phyloP scores from a whole-genome alignment of 768 basidiomycete genomes.

The Hemileccinum rubropunctum region DNA sequence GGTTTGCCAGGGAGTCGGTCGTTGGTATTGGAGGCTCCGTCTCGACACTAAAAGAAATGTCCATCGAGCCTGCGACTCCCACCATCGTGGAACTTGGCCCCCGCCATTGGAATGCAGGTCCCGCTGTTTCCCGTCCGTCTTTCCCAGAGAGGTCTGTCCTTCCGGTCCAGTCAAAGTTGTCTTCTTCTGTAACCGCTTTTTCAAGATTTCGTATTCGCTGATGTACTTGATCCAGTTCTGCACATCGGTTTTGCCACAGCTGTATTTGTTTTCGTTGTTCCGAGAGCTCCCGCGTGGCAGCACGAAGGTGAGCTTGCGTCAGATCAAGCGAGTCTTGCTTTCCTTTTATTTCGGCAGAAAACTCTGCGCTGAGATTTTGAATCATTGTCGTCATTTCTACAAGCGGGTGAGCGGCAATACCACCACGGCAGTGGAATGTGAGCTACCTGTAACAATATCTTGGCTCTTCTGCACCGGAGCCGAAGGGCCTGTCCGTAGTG shows the following conservation, averaged over 20 bases:
- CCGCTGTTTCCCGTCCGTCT: slow-evolving; percentile 34
- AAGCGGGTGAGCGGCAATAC: slow-evolving; percentile 8
- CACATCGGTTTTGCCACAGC: slow-evolving; percentile 66
- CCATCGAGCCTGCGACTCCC: slow-evolving; percentile 61
- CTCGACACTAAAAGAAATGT: slow-evolving; percentile 61
- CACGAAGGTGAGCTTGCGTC: slow-evolving; percentile 82
- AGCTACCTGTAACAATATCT: slow-evolving; percentile 74
- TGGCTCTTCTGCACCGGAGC: slow-evolving; percentile 84
- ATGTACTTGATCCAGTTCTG: slow-evolving; percentile 75
- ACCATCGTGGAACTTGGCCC: slow-evolving; percentile 66
- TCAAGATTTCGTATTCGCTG: slow-evolving; percentile 85
- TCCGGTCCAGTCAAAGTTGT: slow-evolving; percentile 87
- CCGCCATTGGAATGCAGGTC: slow-evolving; percentile 67
- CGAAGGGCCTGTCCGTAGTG: slow-evolving; percentile 68
- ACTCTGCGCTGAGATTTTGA: slow-evolving; percentile 72
- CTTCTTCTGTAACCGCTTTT: slow-evolving; percentile 74
- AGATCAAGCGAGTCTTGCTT: slow-evolving; percentile 89
- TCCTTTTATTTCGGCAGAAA: slow-evolving; percentile 75
- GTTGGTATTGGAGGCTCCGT: slow-evolving; percentile 70
- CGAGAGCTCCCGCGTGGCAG: slow-evolving; percentile 86
- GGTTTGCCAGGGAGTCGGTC: slow-evolving; percentile 51
- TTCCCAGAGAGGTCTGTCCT: slow-evolving; percentile 48
- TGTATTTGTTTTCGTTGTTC: slow-evolving; percentile 87
- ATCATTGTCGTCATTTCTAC: slow-evolving; percentile 87
- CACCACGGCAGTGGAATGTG: background rate